Evolutionary conservation across 176 grass and related monocot genomes (phyloP), one percentile per base, ranked within the genome.

Genomic region (Urochloa ruziziensis): DNA sequence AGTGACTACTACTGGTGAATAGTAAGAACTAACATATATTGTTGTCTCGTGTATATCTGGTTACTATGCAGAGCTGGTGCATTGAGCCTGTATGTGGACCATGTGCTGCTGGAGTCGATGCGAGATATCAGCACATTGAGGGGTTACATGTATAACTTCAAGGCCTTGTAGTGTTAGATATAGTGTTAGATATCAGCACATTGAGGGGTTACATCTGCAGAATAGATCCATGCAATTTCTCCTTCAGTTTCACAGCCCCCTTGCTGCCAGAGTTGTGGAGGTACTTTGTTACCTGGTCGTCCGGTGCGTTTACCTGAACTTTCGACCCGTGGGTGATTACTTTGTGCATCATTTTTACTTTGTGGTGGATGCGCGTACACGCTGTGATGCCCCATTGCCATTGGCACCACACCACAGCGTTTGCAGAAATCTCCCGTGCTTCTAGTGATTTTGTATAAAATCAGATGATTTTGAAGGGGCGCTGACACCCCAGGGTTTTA

Each of bases 121-220:
- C 53, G 91, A 85, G 89, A 95, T 78, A 88, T 95, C 67, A 91
- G 48, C 58, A 91, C 90, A 54, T 82, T 98, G 83, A 85, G 93
- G 69, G 69, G 82, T 76, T 94, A 87, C 60, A 95, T 98, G 89
- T 98, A 98, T 79, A 92, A 95, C 30, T 98, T 87, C 72, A 98
- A 98, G 85, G 67, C 93, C 43, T 70, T 98, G 62, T 98, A 80
- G 72, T 34, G 42, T 61, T 12, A 24, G 40, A 56, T 37, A 58
- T 39, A 32, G 23, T 78, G 72, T 74, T 3, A n/a, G n/a, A n/a
- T n/a, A n/a, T n/a, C n/a, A n/a, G n/a, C n/a, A n/a, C n/a, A n/a
- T n/a, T n/a, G n/a, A n/a, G n/a, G n/a, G n/a, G n/a, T 28, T 49
- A 51, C 29, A 32, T 30, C 3, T 19, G 35, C 37, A 35, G 56